Percentiles rank a stretch among this genome's conserved stretches.
These are phyloP conservation scores for Viridothelium virens DNA, from an alignment of 495 filamentous ascomycete species.

Conservation along the genomic window DNA sequence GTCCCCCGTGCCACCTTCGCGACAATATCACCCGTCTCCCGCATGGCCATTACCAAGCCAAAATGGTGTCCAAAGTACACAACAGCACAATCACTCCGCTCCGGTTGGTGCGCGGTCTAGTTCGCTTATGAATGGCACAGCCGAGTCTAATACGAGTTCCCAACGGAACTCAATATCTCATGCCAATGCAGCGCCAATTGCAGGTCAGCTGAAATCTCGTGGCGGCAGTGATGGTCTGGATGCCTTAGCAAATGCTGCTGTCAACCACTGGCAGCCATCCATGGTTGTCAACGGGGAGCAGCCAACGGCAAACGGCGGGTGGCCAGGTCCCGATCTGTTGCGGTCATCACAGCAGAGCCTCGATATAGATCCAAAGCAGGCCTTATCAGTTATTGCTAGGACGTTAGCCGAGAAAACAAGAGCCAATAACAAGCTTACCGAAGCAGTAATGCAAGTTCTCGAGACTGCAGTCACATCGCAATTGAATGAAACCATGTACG, in stretches of 20 bases:
- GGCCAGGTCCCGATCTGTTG: neutral
- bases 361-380: neutral
- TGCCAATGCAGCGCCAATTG: neutral
- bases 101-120: neutral
- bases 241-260: neutral
- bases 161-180: neutral
- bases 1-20: neutral
- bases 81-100: neutral
- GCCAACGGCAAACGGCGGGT: neutral
- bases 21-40: neutral
- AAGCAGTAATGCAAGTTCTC: neutral
- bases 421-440: neutral
- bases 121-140: neutral
- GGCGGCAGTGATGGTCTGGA: neutral
- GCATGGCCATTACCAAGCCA: neutral
- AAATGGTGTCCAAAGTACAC: neutral
- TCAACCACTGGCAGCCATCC: neutral
- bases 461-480: neutral
- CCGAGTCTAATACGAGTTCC: neutral
- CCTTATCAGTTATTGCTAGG: neutral
- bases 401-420: neutral
- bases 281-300: neutral
- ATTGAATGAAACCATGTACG: neutral
- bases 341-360: neutral
- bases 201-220: neutral